Conservation (phyloP, 202 grass and related monocot species). For the Hordeum pubiflorum region DNA sequence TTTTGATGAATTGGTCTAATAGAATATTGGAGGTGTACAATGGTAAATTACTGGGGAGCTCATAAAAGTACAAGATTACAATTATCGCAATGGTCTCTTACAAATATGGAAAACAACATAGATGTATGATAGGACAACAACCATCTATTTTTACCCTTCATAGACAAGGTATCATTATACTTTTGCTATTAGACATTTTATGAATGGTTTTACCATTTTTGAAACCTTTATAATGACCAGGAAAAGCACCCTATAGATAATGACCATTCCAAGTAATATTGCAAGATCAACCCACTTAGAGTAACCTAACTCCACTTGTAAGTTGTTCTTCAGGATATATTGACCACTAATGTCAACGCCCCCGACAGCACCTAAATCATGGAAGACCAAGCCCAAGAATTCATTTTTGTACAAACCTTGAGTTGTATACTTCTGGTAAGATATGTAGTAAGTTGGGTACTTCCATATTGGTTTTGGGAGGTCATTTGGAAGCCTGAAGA, state of each 20-base stretch:
- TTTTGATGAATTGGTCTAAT: not conserved
- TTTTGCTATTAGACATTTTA: not conserved
- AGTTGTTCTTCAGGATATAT: conserved; percentile 30
- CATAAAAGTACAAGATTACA: not conserved
- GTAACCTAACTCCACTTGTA: conserved; percentile 35
- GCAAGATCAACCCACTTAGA: conserved; percentile 55
- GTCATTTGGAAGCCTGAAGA: conserved; percentile 42
- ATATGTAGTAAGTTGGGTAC: conserved; percentile 46
- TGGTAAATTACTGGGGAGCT: not conserved
- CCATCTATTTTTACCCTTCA: not conserved
- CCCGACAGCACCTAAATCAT: not conserved
- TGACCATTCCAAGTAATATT: conserved; percentile 36
- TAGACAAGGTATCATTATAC: not conserved
- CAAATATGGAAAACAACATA: not conserved
- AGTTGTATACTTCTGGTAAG: conserved; percentile 41
- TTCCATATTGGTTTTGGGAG: conserved; percentile 41
- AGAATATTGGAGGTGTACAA: not conserved
- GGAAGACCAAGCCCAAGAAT: conserved; percentile 25
- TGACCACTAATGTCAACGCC: conserved; percentile 20
- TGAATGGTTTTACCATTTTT: conserved; percentile 21
- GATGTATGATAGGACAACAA: not conserved
- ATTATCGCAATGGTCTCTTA: not conserved
- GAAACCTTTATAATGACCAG: conserved; percentile 28
- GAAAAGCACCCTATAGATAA: conserved; percentile 40
- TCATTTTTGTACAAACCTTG: conserved; percentile 48